phyloP scores from a whole-genome alignment of 768 basidiomycete genomes.

The Podaxis sp. region DNA sequence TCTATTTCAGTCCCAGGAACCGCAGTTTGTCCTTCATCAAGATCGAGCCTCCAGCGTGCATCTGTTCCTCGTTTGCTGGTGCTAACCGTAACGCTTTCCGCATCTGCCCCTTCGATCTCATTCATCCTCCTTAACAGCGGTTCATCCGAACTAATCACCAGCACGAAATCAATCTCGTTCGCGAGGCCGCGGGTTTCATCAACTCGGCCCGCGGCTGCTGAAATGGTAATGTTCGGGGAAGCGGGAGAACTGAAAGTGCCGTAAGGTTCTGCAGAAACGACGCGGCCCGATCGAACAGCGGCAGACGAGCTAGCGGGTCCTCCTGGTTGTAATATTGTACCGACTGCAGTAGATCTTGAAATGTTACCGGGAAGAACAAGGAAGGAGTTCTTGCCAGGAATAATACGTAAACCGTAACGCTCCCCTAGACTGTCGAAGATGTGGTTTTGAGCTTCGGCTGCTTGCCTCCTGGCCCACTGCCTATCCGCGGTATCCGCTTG shows the following conservation, averaged over 20 bases:
- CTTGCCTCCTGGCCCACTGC: conserved; percentile 83
- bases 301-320: conserved; percentile 41
- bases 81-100: conserved; percentile 46
- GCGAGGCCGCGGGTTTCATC: conserved; percentile 26
- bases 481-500: conserved; percentile 53
- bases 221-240: conserved; percentile 3
- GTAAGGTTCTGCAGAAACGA: neutral
- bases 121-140: conserved; percentile 73
- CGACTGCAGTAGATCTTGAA: conserved; percentile 80
- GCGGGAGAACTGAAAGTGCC: neutral
- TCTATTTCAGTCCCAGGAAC: neutral
- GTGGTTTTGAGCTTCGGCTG: conserved; percentile 90
- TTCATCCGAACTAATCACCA: conserved; percentile 75
- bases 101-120: conserved; percentile 66
- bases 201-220: conserved; percentile 17
- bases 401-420: conserved; percentile 79
- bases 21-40: conserved; percentile 21
- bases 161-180: conserved; percentile 53
- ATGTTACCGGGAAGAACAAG: conserved; percentile 81
- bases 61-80: conserved; percentile 76
- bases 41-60: conserved; percentile 64
- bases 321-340: conserved; percentile 72
- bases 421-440: conserved; percentile 88
- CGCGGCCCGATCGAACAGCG: conserved; percentile 23
- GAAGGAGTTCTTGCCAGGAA: conserved; percentile 78